Conservation (phyloP, 148 eudicot genomes). For the Beta vulgaris region DNA sequence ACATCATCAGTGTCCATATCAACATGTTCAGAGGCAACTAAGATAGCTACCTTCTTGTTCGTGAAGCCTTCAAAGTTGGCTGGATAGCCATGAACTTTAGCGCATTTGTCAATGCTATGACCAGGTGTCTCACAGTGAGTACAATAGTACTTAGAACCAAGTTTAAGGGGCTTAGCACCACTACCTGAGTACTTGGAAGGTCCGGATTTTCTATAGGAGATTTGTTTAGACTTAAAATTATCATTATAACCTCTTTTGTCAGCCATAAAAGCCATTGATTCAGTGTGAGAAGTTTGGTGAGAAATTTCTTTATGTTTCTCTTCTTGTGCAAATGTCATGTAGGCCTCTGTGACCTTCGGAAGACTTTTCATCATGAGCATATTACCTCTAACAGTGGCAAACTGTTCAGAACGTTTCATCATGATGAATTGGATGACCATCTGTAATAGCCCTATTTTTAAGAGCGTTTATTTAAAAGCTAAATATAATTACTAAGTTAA, state of each 20-base stretch:
- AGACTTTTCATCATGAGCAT: not conserved
- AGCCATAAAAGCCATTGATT: not conserved
- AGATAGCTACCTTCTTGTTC: not conserved
- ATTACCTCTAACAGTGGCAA: not conserved
- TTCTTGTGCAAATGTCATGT: not conserved
- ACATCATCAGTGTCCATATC: not conserved
- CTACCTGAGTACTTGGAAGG: too few relatives aligned
- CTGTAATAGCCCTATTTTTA: too few relatives aligned
- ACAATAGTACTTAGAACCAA: not conserved
- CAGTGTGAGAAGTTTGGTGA: not conserved
- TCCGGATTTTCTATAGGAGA: too few relatives aligned
- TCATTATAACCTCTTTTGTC: too few relatives aligned
- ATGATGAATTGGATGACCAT: not conserved
- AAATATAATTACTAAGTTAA: too few relatives aligned
- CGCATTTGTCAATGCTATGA: not conserved
- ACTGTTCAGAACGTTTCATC: not conserved
- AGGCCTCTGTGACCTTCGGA: not conserved
- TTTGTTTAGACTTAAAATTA: too few relatives aligned
- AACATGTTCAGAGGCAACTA: not conserved
- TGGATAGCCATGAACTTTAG: not conserved
- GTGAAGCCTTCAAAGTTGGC: too few relatives aligned
- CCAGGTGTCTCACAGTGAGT: not conserved
- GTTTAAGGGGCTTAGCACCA: rapidly evolving
- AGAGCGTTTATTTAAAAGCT: not conserved
- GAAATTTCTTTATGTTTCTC: not conserved